phyloP scores from a whole-genome alignment of 164 flowering plant genomes.

The Houttuynia cordata region DNA sequence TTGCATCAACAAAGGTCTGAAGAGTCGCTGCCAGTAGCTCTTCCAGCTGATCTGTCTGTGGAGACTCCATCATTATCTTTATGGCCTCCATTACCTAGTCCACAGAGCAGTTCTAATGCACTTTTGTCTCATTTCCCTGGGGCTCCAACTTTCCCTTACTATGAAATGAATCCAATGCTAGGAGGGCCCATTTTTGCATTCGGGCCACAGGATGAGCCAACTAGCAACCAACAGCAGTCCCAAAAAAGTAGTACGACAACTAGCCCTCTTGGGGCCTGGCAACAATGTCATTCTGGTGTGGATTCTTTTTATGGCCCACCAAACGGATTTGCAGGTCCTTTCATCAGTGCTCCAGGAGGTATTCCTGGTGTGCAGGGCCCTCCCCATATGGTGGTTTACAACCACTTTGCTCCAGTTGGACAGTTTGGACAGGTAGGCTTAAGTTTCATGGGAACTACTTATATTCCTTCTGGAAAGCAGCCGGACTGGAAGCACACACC shows the following conservation, averaged over 20 bases:
- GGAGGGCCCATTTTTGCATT: constrained; percentile 78
- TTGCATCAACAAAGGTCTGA: constrained; percentile 49
- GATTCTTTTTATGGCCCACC: constrained; percentile 91
- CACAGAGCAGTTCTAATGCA: constrained; percentile 56
- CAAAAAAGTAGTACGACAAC: constrained; percentile 51
- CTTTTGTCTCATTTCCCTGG: constrained; percentile 80
- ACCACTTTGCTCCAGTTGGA: constrained; percentile 94
- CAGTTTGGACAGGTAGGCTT: constrained; percentile 94
- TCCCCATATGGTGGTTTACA: constrained; percentile 94
- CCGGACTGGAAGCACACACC: constrained; percentile 92
- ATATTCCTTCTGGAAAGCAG: constrained; percentile 85
- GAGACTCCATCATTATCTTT: constrained; percentile 76
- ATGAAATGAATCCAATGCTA: constrained; percentile 82
- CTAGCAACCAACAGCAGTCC: constrained; percentile 45
- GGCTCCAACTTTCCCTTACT: constrained; percentile 71
- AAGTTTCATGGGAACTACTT: constrained; percentile 92
- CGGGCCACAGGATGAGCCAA: constrained; percentile 72
- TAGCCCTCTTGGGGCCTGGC: constrained; percentile 69
- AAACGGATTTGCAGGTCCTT: constrained; percentile 78
- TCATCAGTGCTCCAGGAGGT: constrained; percentile 69
- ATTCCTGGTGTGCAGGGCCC: constrained; percentile 86
- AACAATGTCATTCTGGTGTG: constrained; percentile 62
- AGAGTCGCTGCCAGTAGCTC: constrained; percentile 69
- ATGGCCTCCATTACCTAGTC: constrained; percentile 80
- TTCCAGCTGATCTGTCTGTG: constrained; percentile 93